phyloP scores from a whole-genome alignment of 1,284 basidiomycete species.

The Rhizopogon hawkerae region DNA sequence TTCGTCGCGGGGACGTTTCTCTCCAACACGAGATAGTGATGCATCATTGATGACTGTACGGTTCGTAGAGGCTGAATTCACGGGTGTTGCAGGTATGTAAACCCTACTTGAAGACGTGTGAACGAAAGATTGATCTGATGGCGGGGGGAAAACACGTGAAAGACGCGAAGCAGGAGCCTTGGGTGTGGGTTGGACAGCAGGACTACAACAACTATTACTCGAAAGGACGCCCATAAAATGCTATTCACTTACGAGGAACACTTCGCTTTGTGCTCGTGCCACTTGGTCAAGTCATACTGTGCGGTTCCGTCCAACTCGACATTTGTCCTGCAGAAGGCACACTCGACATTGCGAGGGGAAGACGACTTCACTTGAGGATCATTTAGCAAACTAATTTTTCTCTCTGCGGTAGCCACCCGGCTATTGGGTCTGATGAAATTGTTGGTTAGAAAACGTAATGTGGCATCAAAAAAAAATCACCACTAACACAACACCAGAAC shows the following conservation, averaged over 20 bases:
- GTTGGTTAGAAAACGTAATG: neutral
- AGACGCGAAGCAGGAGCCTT: conserved; percentile 13
- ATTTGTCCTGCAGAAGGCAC: conserved; percentile 37
- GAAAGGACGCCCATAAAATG: neutral
- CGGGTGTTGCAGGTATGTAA: conserved; percentile 27
- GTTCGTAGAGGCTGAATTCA: conserved; percentile 31
- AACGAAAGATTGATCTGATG: conserved; percentile 14
- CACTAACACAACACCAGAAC: conserved; percentile 30
- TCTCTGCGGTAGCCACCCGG: conserved; percentile 49
- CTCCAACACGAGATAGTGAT: conserved; percentile 19
- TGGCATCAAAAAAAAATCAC: neutral
- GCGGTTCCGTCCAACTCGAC: conserved; percentile 38
- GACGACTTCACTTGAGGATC: conserved; percentile 48
- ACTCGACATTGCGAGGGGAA: conserved; percentile 37
- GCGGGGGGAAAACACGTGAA: conserved; percentile 13
- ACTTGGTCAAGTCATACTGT: conserved; percentile 49
- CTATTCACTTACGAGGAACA: conserved; percentile 32
- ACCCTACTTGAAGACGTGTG: conserved; percentile 9
- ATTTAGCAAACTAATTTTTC: conserved; percentile 51
- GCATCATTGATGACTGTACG: conserved; percentile 32
- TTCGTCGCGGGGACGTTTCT: conserved; percentile 43
- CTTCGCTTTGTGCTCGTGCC: conserved; percentile 49
- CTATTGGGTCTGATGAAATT: conserved; percentile 37
- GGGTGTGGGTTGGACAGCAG: conserved; percentile 16
- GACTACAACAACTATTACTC: conserved; percentile 4